Conservation (phyloP, 495 filamentous ascomycete genomes). For the Tuber aestivum region DNA sequence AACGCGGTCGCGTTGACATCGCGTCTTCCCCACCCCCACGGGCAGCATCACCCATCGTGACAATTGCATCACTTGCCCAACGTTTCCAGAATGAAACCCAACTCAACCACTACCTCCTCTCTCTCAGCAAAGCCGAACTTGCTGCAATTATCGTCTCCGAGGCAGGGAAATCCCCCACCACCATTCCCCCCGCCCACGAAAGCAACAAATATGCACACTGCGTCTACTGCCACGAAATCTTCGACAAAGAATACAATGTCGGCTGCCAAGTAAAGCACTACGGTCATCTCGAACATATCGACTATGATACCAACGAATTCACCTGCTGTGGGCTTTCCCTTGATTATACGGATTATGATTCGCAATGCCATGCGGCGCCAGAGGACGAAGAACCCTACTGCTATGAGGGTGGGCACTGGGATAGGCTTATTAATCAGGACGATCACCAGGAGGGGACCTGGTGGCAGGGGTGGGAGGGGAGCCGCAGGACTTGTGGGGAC, state of each 20-base stretch:
- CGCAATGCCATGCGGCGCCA: background rate
- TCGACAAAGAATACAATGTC: slow-evolving; percentile 14
- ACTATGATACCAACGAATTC: slow-evolving; percentile 3
- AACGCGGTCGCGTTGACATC: background rate
- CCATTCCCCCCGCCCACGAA: background rate
- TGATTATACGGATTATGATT: slow-evolving; percentile 2
- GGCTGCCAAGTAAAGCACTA: slow-evolving; percentile 19
- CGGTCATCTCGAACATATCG: slow-evolving; percentile 5
- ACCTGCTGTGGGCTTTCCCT: slow-evolving; percentile 26
- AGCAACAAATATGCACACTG: slow-evolving; percentile 16
- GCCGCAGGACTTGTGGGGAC: slow-evolving; percentile 14
- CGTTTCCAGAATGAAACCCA: background rate
- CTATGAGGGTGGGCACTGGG: slow-evolving; percentile 15
- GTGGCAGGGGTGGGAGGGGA: slow-evolving; percentile 20
- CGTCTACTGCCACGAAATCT: slow-evolving; percentile 29
- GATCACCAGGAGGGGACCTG: background rate
- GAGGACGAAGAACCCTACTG: slow-evolving; percentile 15
- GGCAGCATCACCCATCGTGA: background rate
- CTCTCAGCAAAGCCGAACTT: background rate
- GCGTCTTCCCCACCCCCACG: background rate
- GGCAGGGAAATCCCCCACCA: background rate
- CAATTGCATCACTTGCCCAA: background rate
- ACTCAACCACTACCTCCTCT: background rate
- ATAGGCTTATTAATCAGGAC: slow-evolving; percentile 2
- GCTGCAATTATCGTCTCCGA: background rate